Evolutionary conservation across 176 grass and related monocot species (phyloP), one percentile per base, ranked within the genome.

Genomic region (Eragrostis nindensis): DNA sequence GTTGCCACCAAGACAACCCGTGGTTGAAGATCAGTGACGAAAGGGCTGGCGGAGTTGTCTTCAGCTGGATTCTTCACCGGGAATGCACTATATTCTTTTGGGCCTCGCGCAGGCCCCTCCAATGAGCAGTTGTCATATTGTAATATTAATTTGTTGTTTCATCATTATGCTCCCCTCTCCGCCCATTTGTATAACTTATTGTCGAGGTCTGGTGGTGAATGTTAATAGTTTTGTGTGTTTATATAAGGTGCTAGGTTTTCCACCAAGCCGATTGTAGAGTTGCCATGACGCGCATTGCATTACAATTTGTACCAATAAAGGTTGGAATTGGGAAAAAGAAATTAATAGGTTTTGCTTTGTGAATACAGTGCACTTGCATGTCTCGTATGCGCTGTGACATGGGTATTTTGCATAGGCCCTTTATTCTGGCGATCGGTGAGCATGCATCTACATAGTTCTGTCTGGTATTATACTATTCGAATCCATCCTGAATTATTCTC

Each of bases 251-350:
- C 67, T 86, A 88, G 82, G 86, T 85, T 84, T 82, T 82, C 55
- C 67, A 77, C 52, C 66, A 89, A 82, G 75, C 87, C 70, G 71
- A 66, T 89, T 94, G 92, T 94, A 91, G 77, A 94, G 90, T 78
- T 77, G 82, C 73, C 81, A 38, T 86, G 73, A 77, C 85, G 83
- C 73, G 57, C 83, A 84, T 85, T 90, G 87, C 84, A 82, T 78
- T 84, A 79, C 71, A 46, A 81, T 83, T 63, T 93, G 85, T 93
- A 90, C 73, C 71, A 84, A 85, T 87, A 90, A 36, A 90, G 45
- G 38, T 48, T 47, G 40, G 80, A 83, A 83, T 56, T 66, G 67
- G 55, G 56, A 86, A 86, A 36, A 73, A 24, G 38, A 82, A 77
- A 73, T 77, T 66, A 42, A 71, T 55, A 77, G 73, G 65, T 72